Evolutionary conservation across 2,329 filamentous ascomycete genomes (phyloP).

Genomic region (Pseudogymnoascus pannorum): DNA sequence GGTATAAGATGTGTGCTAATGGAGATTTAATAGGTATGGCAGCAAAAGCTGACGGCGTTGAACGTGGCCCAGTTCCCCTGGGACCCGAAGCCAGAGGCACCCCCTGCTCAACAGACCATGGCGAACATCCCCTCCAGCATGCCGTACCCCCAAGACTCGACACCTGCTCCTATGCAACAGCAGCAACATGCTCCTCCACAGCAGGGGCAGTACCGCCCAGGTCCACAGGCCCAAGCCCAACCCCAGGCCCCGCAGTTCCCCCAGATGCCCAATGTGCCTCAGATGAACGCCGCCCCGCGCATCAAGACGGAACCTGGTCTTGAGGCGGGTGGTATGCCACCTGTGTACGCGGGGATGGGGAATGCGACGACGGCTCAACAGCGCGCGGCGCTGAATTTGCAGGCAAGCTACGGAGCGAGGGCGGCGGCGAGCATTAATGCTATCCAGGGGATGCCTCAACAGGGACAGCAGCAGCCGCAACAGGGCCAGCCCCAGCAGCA

Average conservation of each 20-base stretch:
- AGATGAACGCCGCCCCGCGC: constrained; percentile 23
- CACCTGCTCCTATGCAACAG: constrained; percentile 19
- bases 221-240: background rate
- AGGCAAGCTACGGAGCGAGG: constrained; percentile 52
- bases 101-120: constrained; percentile 31
- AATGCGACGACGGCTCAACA: constrained; percentile 39
- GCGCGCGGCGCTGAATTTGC: constrained; percentile 50
- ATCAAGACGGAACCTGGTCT: constrained; percentile 39
- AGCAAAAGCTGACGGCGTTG: constrained; percentile 78
- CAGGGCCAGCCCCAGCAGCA: constrained; percentile 25
- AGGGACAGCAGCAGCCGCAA: constrained; percentile 24
- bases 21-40: constrained; percentile 65
- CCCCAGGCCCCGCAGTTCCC: constrained; percentile 11
- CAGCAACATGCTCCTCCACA: constrained; percentile 11
- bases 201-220: constrained; percentile 11
- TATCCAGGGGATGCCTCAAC: constrained; percentile 35
- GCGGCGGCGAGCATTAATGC: constrained; percentile 62
- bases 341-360: constrained; percentile 13
- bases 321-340: constrained; percentile 16
- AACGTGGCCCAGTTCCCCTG: constrained; percentile 87
- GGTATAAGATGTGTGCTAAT: constrained; percentile 22
- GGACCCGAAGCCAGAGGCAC: constrained; percentile 75
- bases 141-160: constrained; percentile 22
- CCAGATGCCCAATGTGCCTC: constrained; percentile 12
- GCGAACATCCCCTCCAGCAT: constrained; percentile 27